Base-by-base conservation (phyloP, 2,329 filamentous ascomycete species). In the Colletotrichum sp. region DNA sequence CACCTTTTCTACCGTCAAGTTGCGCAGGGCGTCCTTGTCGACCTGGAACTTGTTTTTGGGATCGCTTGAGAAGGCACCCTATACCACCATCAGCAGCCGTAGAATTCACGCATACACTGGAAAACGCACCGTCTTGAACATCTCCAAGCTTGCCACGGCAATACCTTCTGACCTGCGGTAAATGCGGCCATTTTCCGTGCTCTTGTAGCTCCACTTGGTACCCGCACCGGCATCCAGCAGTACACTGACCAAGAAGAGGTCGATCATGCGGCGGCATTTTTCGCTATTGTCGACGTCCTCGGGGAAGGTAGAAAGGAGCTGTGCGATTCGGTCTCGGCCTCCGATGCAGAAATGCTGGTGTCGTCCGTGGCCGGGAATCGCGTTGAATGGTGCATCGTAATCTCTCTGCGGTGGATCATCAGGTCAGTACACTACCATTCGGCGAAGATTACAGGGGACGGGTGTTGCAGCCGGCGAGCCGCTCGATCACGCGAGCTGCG, bases 201-300 rank as follows among this genome's bases (percentile, higher is more conserved):
- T 98, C 87, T 95, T 97, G 87, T 98, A 99, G 79, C 93, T 93
- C 97, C 97, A 99, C 78, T 92, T 90, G 4, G 93, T 96, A 55
- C 97, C 97, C 3, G 97, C 96, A 55, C 97, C 97, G 6, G 97
- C 95, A 82, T 97, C 95, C 10, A 97, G 89, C 66, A 97, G 87
- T 9, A 97, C 95, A 66, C 95, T 96, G 77, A 97, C 82, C 56
- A 96, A 87, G 85, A 96, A 96, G 43, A 96, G 89, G 79, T 96
- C 94, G 75, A 96, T 90, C 77, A 96, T 85, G 77, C 95, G 91
- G 77, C 94, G 92, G 75, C 94, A 95, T 77, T 92, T 91, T 85
- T 96, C 94, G 72, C 92, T 91, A 77, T 88, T 90, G 83, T 97
- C 94, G 55, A 96, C 87, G 13, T 89, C 89, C 13, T 89, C 89